phyloP scores from a whole-genome alignment of 176 grass and related monocot genomes.

The Thinopyrum elongatum region DNA sequence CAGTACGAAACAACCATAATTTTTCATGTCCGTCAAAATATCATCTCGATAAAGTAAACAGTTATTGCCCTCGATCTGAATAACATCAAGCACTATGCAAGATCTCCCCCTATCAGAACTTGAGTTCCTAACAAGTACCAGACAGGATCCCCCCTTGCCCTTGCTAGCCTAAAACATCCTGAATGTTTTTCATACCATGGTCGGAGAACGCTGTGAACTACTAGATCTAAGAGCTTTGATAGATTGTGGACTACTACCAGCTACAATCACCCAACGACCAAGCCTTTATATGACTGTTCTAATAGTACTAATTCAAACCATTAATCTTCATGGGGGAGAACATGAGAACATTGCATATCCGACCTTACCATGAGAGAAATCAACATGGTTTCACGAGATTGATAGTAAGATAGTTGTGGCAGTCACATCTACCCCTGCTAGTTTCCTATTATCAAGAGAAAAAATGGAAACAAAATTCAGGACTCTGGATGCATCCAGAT shows the following conservation, averaged over 20 bases:
- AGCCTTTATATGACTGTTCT: background rate
- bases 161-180: too few relatives aligned
- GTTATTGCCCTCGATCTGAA: background rate
- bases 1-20: background rate
- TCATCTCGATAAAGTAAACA: background rate
- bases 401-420: background rate
- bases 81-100: constrained; percentile 4
- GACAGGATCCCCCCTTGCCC: too few relatives aligned
- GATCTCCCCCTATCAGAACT: background rate
- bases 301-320: background rate
- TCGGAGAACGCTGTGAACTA: background rate
- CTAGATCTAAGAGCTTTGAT: background rate
- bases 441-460: background rate
- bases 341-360: too few relatives aligned
- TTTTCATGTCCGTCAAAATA: background rate
- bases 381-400: background rate
- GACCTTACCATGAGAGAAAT: background rate
- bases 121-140: background rate
- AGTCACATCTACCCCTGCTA: background rate
- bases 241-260: background rate
- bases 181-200: background rate
- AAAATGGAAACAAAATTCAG: background rate
- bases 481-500: background rate
- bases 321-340: too few relatives aligned
- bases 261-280: background rate